Evolutionary conservation across 257 asterid genomes (phyloP), one percentile per base, ranked within the genome.

Genomic region (Marsdenia floribunda): DNA sequence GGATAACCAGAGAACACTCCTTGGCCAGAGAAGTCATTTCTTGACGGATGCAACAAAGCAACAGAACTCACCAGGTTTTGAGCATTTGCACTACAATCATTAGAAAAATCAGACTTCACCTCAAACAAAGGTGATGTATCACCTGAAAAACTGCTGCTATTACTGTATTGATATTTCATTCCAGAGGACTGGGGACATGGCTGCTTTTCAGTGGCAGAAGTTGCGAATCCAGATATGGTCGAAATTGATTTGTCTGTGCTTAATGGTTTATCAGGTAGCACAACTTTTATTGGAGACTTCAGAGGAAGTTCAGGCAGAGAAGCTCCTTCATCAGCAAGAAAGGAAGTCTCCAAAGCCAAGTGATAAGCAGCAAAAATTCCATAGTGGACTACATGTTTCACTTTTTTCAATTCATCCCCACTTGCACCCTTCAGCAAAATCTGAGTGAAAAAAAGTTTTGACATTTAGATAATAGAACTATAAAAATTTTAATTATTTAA

Each of bases 301-400:
- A 86, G 85, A 59, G 93, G 92, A 67, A 86, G 74, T 78, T 87
- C 91, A 40, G 86, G 96, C 80, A 88, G 80, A 60, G 92, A 87
- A 80, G 96, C 96, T 71, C 96, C 93, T 82, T 90, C 94, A 75
- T 90, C 92, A 63, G 96, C 96, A 78, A 90, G 93, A 86, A 88
- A 90, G 14, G 96, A 88, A 52, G 92, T 87, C 84, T 88, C 92
- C n/a, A 90, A 78, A 83, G 96, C 92, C 75, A 88, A 82, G 83
- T 88, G 96, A 81, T 90, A 90, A 60, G 96, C 96, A 61, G 94
- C 96, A 87, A 88, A 90, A 70, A 90, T 88, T 75, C 90, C 90
- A 71, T 88, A 87, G 50, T 88, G 92, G 76, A 90, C 59, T 54
- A 88, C 87, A 38, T 83, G 92, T 75, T 90, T 90, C 53, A 88